Evolutionary conservation across 306 rosid species (phyloP), one percentile per base, ranked within the genome.

Genomic region (Rosa lucieae): DNA sequence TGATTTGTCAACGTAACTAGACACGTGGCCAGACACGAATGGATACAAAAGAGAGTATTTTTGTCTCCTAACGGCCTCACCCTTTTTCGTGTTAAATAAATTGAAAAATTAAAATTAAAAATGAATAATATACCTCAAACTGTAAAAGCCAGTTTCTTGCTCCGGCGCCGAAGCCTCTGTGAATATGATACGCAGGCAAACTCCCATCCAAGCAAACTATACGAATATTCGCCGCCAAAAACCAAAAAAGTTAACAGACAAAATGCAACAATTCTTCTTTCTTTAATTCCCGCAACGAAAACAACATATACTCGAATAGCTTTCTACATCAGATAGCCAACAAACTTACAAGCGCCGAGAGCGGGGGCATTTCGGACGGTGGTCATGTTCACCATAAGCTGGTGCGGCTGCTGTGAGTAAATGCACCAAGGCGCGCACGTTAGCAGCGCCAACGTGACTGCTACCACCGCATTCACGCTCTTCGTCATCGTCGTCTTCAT

Each of bases 191-290:
- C 70, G 97, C 99, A 80, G 97, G 99, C 83, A 88, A 88, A 86
- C 99, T 95, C 63, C 98, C 99, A 69, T 95, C 99, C 90, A 95
- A 86, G 86, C 99, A 95, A 80, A 88, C 99, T 94, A 43, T 77
- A 14, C 42, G 58, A 23, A 42, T 51, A 59, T 48, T 23, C 69
- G 23, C 70, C n/a, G 32, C 51, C 42, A 68, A 20, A 72, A 8
- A 46, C 40, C 42, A 43, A 58, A 15, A 71, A 56, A 20, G 63
- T 48, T 18, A 68, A 72, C 43, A 42, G 61, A 12, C 18, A 26
- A 26, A 62, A 62, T 26, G 37, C 17, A 61, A 61, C 12, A 14
- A 29, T 48, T 47, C 5, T 49, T 48, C 8, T 39, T 14, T 37
- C 29, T 2, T 55, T n/a, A n/a, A n/a, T n/a, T 55, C 20, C 2